A percentile compares a stretch with the other conserved stretches of the same genome.
Conservation (phyloP, 805 yeast species). For the Sugiyamaella valdiviana region DNA sequence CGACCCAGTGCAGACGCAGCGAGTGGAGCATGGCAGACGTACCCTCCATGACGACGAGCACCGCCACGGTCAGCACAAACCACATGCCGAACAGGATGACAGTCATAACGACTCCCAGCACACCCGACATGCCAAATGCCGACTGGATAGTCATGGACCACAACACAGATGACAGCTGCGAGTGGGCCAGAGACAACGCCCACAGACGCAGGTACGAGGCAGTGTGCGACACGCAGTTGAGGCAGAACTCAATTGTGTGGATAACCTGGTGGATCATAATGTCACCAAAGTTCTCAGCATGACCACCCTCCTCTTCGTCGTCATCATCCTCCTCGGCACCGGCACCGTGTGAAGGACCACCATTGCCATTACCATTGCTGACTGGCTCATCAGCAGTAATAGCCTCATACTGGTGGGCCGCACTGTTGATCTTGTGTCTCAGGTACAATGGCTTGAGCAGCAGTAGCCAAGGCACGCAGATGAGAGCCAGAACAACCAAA, state of each 20-base stretch:
- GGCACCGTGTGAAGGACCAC: constrained; percentile 20
- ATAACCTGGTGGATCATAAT: constrained; percentile 95
- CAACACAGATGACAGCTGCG: constrained; percentile 87
- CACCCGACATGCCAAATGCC: constrained; percentile 65
- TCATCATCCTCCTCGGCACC: constrained; percentile 37
- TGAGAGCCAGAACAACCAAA: constrained; percentile 66
- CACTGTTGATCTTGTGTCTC: constrained; percentile 48
- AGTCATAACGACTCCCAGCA: constrained; percentile 62
- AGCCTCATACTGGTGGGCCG: constrained; percentile 46
- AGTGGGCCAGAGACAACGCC: constrained; percentile 97
- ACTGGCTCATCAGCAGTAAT: constrained; percentile 28
- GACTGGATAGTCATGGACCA: constrained; percentile 92
- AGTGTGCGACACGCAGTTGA: constrained; percentile 96
- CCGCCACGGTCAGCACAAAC: constrained; percentile 86
- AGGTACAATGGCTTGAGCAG: constrained; percentile 75
- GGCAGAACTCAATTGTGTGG: constrained; percentile 95
- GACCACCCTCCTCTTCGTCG: constrained; percentile 49
- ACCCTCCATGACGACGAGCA: constrained; percentile 95
- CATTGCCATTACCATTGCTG: constrained; percentile 11
- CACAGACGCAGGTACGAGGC: constrained; percentile 94
- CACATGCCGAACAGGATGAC: constrained; percentile 87
- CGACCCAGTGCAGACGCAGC: constrained; percentile 98
- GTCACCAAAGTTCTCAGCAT: constrained; percentile 75
- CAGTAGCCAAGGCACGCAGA: constrained; percentile 90
- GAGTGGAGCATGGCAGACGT: constrained; percentile 99